Evolutionary conservation across 129 eudicot species (phyloP).

Genomic region (Centella asiatica): DNA sequence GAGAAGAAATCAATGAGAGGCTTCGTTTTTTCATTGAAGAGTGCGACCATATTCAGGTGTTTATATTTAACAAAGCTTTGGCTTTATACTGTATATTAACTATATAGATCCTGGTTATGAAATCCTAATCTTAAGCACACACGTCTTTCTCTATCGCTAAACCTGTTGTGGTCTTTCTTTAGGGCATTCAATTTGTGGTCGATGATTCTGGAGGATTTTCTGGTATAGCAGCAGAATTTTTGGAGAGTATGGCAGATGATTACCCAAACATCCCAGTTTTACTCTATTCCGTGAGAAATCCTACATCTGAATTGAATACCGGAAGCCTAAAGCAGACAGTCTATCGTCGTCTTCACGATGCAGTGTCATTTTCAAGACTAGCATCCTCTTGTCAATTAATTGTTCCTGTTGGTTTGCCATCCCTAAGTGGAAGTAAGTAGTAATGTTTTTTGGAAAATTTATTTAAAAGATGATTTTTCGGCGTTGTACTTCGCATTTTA

Average conservation of each 20-base stretch:
- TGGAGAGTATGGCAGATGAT: slow-evolving; percentile 79
- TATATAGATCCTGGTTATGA: neutral
- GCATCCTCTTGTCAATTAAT: slow-evolving; percentile 67
- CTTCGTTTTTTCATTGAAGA: slow-evolving; percentile 86
- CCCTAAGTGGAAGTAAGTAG: slow-evolving; percentile 51
- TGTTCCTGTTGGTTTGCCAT: slow-evolving; percentile 77
- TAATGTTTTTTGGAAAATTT: neutral
- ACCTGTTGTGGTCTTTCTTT: slow-evolving; percentile 7
- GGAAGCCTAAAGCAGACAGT: slow-evolving; percentile 36
- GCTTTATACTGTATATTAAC: neutral
- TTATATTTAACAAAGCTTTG: neutral
- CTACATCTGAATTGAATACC: slow-evolving; percentile 25
- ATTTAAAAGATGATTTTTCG: slow-evolving; percentile 2
- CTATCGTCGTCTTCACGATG: slow-evolving; percentile 58
- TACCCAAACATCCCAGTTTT: slow-evolving; percentile 72
- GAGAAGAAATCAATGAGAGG: slow-evolving; percentile 77
- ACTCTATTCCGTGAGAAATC: slow-evolving; percentile 58
- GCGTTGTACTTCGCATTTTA: neutral
- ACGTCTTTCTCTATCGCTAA: slow-evolving; percentile 1
- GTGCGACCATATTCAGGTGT: slow-evolving; percentile 87
- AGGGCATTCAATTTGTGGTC: slow-evolving; percentile 80
- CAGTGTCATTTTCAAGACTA: slow-evolving; percentile 69
- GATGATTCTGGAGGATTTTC: slow-evolving; percentile 92
- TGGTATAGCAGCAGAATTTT: slow-evolving; percentile 67
- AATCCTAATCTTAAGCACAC: neutral